These are phyloP conservation scores for Musa balbisiana DNA, from an alignment of 202 grass and related monocot species.

Conservation along the genomic window DNA sequence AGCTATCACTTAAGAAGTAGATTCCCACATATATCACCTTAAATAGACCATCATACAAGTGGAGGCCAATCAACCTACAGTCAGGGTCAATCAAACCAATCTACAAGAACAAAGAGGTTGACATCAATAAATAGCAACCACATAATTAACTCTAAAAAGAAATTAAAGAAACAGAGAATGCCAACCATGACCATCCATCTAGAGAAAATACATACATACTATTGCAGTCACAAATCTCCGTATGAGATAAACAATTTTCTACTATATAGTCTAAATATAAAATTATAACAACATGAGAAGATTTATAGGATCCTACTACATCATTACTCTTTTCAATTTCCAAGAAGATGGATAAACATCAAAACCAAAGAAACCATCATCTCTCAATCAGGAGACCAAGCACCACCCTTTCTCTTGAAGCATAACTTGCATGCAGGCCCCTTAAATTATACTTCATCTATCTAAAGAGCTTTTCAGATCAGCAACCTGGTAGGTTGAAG, in stretches of 20 bases:
- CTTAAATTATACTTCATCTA: too few species aligned
- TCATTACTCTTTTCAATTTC: too few species aligned
- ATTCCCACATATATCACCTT: conserved; percentile 37
- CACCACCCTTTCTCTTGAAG: too few species aligned
- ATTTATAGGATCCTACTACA: too few species aligned
- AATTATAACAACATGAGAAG: too few species aligned
- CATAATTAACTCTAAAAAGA: background rate
- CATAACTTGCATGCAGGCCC: too few species aligned
- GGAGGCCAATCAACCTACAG: conserved; percentile 89
- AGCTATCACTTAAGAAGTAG: background rate
- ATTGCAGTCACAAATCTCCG: background rate
- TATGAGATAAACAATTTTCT: background rate
- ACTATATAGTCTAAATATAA: too few species aligned
- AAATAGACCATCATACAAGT: conserved; percentile 92
- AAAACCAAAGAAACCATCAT: too few species aligned
- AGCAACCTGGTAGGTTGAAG: too few species aligned
- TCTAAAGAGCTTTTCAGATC: too few species aligned
- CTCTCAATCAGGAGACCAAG: too few species aligned
- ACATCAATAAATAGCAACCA: background rate
- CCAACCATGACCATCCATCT: background rate
- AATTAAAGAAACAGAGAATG: background rate
- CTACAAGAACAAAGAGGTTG: conserved; percentile 38
- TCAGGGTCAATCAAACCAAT: conserved; percentile 96
- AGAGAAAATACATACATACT: background rate
- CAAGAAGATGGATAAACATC: too few species aligned